phyloP scores from a whole-genome alignment of 192 early-diverging fungal genomes.

The Rhizophagus sp. region DNA sequence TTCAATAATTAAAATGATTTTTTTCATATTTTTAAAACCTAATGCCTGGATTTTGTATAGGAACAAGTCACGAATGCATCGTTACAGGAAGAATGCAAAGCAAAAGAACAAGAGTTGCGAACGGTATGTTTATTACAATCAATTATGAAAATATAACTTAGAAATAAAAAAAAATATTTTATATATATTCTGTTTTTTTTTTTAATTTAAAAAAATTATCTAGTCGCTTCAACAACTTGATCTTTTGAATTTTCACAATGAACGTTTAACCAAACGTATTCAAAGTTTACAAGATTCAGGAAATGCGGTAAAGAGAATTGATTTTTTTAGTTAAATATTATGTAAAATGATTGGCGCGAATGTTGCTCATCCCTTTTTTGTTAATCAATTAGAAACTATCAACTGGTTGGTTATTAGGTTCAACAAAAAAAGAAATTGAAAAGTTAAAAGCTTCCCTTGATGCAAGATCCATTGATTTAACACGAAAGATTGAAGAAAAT shows the following conservation, averaged over 20 bases:
- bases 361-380: background rate
- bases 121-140: constrained; percentile 38
- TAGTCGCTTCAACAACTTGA: constrained; percentile 56
- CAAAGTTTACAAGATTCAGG: constrained; percentile 51
- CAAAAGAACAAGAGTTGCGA: constrained; percentile 59
- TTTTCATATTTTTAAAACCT: background rate
- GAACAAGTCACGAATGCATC: constrained; percentile 54
- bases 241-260: constrained; percentile 58
- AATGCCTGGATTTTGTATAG: constrained; percentile 29
- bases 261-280: constrained; percentile 60
- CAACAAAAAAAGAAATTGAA: constrained; percentile 59
- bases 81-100: constrained; percentile 53
- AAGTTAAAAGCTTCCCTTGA: constrained; percentile 51
- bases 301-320: constrained; percentile 30
- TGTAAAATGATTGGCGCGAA: background rate
- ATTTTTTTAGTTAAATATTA: background rate
- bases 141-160: background rate
- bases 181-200: background rate
- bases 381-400: constrained; percentile 29
- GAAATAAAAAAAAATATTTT: background rate
- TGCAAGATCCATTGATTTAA: constrained; percentile 48
- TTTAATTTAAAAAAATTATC: background rate
- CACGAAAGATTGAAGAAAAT: constrained; percentile 61
- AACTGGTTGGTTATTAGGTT: constrained; percentile 44
- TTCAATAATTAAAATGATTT: background rate